Evolutionary conservation across 1,139 yeast species (phyloP), one percentile per base, ranked within the genome.

Genomic region (Taphrina confusa): DNA sequence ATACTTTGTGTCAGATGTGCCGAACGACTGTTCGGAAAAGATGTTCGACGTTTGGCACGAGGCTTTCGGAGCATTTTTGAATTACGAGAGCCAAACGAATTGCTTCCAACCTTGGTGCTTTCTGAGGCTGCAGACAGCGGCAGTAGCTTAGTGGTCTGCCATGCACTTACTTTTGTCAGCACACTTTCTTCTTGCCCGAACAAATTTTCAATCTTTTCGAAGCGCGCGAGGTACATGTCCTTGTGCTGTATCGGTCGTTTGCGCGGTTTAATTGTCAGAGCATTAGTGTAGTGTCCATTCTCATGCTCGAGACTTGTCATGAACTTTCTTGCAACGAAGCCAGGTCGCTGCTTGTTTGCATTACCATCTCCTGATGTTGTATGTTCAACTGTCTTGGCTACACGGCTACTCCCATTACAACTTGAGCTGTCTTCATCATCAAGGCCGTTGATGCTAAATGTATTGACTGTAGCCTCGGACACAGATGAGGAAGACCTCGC

Each of bases 241-340:
- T n/a, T 31, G 25, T 27, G 14, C 18, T 18, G 42, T 5, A 14
- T 42, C 27, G 11, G 34, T 14, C 25, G 8, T 8, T 2, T 9
- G 34, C 31, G 44, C 39, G 27, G 25, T 3, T 18, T 3, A 11
- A 23, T 23, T 4, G 9, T 18, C 8, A 18, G 20, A 12, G 42
- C 16, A 2, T 33, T 31, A 9, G 44, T 45, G 36, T 23, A 18
- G 4, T 34, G 51, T 14, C 45, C 58, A 14, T 33, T 54, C 22
- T 44, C 58, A 16, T 54, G 51, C 44, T 54, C 51, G 16, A 54
- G 51, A 23, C 27, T 9, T 18, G 42, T n/a, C 23, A 2, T 11
- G 9, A 37, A 37, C 9, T 18, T 37, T 22, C 42, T 22, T 2
- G 42, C 6, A 5, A n/a, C n/a, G n/a, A n/a, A n/a, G n/a, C n/a